A percentile compares a stretch with the other conserved stretches of the same genome.
These are phyloP conservation scores for Rehmannia glutinosa DNA, from an alignment of 257 asterid species.

Conservation along the genomic window DNA sequence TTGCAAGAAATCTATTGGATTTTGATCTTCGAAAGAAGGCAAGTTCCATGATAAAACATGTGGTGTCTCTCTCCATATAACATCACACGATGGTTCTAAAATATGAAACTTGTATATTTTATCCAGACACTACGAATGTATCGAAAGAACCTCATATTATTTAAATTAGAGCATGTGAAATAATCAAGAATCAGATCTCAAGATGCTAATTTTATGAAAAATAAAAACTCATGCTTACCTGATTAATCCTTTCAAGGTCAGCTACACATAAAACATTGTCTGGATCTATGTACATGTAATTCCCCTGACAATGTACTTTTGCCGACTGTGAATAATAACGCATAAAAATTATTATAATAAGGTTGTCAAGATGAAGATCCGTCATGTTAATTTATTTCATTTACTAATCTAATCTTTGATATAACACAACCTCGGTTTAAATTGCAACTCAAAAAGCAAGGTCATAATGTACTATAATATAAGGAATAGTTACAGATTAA, in stretches of 20 bases:
- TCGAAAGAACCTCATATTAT: not conserved
- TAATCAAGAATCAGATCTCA: no score
- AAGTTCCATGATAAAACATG: not conserved
- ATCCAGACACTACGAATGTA: not conserved
- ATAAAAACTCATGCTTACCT: constrained; percentile 12
- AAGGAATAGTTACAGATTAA: no score
- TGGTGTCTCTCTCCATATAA: not conserved
- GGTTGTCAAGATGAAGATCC: not conserved
- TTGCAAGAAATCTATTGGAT: not conserved
- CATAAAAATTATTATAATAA: not conserved
- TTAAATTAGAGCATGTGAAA: not conserved
- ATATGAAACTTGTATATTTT: not conserved
- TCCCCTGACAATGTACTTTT: constrained; percentile 8
- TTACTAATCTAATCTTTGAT: not conserved
- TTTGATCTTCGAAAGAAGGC: not conserved
- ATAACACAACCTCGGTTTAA: no score
- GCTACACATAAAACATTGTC: not conserved
- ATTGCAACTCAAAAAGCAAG: no score
- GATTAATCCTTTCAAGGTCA: not conserved
- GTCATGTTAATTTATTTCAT: no score
- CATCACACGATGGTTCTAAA: constrained; percentile 5
- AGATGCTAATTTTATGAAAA: not conserved
- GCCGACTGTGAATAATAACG: not conserved
- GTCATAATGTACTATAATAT: no score
- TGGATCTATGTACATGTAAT: not conserved